These are phyloP conservation scores for Glebionis coronaria DNA, from an alignment of 129 eudicot species.

Conservation along the genomic window DNA sequence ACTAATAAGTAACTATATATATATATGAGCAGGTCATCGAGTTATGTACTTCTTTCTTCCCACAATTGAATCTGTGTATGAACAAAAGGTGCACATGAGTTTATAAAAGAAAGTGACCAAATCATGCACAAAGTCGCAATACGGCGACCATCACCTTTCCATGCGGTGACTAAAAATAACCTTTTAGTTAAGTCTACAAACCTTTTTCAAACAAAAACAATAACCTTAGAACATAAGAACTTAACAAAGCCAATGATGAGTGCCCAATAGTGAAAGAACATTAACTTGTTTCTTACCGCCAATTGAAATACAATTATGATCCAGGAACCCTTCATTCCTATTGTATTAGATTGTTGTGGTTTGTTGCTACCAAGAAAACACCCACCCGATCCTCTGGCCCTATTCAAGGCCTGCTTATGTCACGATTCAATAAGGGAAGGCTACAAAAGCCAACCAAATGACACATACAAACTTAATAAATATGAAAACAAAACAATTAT, in stretches of 20 bases:
- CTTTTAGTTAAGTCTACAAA: neutral
- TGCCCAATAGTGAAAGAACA: constrained; percentile 45
- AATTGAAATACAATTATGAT: neutral
- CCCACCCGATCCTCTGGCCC: constrained; percentile 61
- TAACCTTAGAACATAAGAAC: constrained; percentile 21
- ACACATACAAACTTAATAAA: neutral
- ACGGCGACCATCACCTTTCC: too few relatives aligned
- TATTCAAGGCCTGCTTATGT: constrained; percentile 55
- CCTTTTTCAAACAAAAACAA: neutral
- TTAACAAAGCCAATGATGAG: constrained; percentile 94
- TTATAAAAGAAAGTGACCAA: too few relatives aligned
- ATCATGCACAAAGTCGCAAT: too few relatives aligned
- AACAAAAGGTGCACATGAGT: too few relatives aligned
- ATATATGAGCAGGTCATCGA: too few relatives aligned
- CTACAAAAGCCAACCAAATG: constrained; percentile 28
- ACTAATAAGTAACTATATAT: too few relatives aligned
- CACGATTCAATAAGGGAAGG: constrained; percentile 64
- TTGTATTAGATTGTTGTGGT: constrained; percentile 32
- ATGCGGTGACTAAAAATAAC: neutral
- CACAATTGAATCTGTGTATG: too few relatives aligned
- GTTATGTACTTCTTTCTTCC: too few relatives aligned
- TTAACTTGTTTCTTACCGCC: constrained; percentile 45
- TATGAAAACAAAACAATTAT: too few relatives aligned
- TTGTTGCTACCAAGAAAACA: constrained; percentile 45
- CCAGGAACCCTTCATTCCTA: constrained; percentile 30